Conservation (phyloP, 495 filamentous ascomycete genomes). For the Pyrenopolyporus hunteri region DNA sequence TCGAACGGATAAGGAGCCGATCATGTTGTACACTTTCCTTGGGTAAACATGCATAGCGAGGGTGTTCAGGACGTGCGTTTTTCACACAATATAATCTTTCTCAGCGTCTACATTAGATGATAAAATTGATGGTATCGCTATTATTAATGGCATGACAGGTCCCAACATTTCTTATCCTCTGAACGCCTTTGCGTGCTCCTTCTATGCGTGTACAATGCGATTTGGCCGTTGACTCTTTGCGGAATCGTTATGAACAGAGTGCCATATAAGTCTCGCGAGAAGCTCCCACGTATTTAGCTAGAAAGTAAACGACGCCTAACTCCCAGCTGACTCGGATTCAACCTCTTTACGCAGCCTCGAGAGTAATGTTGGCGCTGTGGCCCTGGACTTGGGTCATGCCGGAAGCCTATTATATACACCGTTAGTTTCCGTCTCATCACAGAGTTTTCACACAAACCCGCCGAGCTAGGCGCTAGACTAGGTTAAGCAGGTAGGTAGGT, state of each 20-base stretch:
- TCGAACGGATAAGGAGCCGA: background rate
- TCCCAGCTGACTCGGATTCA: background rate
- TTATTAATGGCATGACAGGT: constrained; percentile 2
- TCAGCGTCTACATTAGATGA: background rate
- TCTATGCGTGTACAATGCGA: constrained; percentile 11
- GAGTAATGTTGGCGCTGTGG: constrained; percentile 33
- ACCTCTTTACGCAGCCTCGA: constrained; percentile 18
- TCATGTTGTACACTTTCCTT: background rate
- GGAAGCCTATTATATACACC: constrained; percentile 23
- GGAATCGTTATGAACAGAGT: constrained; percentile 10
- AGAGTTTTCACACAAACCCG: no score
- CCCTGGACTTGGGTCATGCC: constrained; percentile 23
- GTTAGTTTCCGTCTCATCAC: constrained; percentile 18
- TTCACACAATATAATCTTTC: background rate
- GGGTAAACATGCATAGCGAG: constrained; percentile 14
- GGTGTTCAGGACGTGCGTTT: constrained; percentile 15
- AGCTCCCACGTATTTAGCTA: constrained; percentile 4
- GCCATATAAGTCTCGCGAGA: background rate
- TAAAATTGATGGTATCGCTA: constrained; percentile 16
- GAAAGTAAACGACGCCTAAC: background rate
- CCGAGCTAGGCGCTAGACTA: background rate
- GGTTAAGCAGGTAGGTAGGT: background rate
- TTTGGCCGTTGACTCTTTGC: constrained; percentile 9
- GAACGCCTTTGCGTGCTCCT: constrained; percentile 22
- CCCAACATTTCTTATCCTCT: background rate